A percentile compares a stretch with the other conserved stretches of the same genome.
These are phyloP conservation scores for Geotrichum aggregatum DNA, from an alignment of 1,139 yeast species.

Conservation along the genomic window DNA sequence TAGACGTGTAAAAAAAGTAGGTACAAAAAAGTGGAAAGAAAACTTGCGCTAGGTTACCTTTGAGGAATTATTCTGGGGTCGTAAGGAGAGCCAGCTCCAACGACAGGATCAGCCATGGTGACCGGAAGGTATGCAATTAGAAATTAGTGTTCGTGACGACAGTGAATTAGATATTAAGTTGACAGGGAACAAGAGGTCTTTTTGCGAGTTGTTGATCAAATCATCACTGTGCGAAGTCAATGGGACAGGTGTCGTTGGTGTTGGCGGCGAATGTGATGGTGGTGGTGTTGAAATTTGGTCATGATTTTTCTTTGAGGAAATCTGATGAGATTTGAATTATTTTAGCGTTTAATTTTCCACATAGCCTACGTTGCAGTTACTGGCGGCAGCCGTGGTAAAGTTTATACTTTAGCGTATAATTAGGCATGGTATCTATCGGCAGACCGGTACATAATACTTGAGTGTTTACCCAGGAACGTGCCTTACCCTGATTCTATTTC, in stretches of 20 bases:
- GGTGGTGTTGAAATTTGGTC: no score
- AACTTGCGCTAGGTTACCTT: slow-evolving; percentile 6
- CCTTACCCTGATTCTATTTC: no score
- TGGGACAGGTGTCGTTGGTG: background rate
- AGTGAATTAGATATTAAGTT: background rate
- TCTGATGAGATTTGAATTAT: background rate
- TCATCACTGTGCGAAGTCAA: slow-evolving; percentile 1
- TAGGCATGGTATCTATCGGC: no score
- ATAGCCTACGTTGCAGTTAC: no score
- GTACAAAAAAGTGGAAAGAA: background rate
- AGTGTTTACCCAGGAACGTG: no score
- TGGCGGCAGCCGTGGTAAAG: background rate
- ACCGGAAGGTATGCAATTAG: background rate
- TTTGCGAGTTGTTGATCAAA: background rate
- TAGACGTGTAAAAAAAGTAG: background rate
- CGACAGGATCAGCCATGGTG: slow-evolving; percentile 18
- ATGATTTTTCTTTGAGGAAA: no score
- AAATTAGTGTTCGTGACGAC: background rate
- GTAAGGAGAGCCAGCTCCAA: slow-evolving; percentile 22
- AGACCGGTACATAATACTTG: no score
- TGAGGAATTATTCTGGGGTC: slow-evolving; percentile 13
- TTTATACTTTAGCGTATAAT: background rate
- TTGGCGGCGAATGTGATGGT: no score
- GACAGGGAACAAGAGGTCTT: background rate
- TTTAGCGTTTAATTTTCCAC: background rate